A percentile compares a stretch with the other conserved stretches of the same genome.
Evolutionary conservation across 768 basidiomycete genomes (phyloP).

Genomic region (Tricholoma bakamatsutake): DNA sequence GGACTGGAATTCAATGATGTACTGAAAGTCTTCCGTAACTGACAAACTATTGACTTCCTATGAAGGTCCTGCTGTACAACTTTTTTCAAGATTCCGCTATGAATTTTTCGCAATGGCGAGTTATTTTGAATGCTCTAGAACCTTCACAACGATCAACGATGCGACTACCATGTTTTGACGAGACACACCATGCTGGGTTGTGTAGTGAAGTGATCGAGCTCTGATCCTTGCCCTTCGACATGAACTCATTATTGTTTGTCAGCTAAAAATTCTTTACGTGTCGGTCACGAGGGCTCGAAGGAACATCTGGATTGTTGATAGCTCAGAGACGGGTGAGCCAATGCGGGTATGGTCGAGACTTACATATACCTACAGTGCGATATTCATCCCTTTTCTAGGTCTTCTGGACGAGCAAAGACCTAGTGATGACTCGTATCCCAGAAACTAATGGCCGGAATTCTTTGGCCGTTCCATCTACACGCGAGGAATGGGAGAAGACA

Average conservation of each 20-base stretch:
- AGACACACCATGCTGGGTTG: constrained; percentile 44
- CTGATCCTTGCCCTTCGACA: neutral
- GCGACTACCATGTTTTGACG: constrained; percentile 42
- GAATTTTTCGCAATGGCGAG: constrained; percentile 50
- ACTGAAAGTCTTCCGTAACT: neutral
- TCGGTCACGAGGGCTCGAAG: constrained; percentile 65
- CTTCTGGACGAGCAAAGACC: constrained; percentile 42
- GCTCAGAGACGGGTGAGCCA: constrained; percentile 46
- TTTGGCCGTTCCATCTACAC: constrained; percentile 48
- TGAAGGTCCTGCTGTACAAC: constrained; percentile 65
- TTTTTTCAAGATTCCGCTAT: constrained; percentile 64
- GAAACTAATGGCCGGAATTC: constrained; percentile 39
- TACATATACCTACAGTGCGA: neutral
- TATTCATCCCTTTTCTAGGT: constrained; percentile 27
- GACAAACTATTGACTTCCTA: neutral
- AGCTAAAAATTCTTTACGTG: constrained; percentile 69
- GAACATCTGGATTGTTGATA: constrained; percentile 66
- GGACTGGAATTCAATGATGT: constrained; percentile 66
- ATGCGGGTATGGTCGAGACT: constrained; percentile 41
- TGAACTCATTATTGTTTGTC: neutral
- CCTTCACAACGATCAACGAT: constrained; percentile 10
- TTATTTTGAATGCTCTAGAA: constrained; percentile 28
- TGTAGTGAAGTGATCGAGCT: constrained; percentile 42
- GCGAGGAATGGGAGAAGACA: constrained; percentile 30
- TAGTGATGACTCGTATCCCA: constrained; percentile 43